Base-by-base conservation (phyloP, 345 rosid species). In the Angophora floribunda region DNA sequence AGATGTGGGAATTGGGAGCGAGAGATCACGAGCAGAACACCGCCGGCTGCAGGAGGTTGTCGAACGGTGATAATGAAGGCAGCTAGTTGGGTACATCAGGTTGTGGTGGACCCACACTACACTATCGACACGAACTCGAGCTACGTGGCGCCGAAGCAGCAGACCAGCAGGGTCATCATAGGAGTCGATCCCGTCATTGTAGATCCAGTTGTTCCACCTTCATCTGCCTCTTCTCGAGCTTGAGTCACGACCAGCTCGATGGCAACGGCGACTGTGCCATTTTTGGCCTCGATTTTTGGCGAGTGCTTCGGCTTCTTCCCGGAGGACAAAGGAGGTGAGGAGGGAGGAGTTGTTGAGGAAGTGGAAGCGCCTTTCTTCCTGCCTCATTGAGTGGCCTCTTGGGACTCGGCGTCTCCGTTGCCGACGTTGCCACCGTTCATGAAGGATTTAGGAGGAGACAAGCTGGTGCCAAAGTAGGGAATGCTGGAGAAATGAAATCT, bases 151-250 rank as follows among this genome's bases (percentile, higher is more conserved):
- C 61, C 61, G 22, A 55, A 26, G 61, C 22, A 22, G 2, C 11
- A 55, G 4, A 8, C 26, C 61, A 55, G 61, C 2, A 28, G 28
- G 61, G 5, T 55, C 28, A 0, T 55, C 0, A 21, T 55, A 22
- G 61, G 61, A 55, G 26, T 55, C 22, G 2, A 55, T 55, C 21
- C 22, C 9, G 61, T 55, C 8, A 26, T 55, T 28, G 7, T 21
- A 22, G 28, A 9, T 28, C 61, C 61, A 21, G 13, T 55, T 12
- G 61, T 55, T 21, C 61, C 21, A 11, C 61, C 61, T 55, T 55
- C 61, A 0, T 55, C 61, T 26, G 22, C 61, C 28, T 55, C 26
- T 55, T 26, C 28, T 55, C 22, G 26, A 22, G 61, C 26, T 55
- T 2, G 28, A 55, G 61, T 26, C 22, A 26, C 26, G 11, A 12